A percentile compares a stretch with the other conserved stretches of the same genome.
Evolutionary conservation across 2,329 filamentous ascomycete species (phyloP).

Genomic region (Colletotrichum agaves): DNA sequence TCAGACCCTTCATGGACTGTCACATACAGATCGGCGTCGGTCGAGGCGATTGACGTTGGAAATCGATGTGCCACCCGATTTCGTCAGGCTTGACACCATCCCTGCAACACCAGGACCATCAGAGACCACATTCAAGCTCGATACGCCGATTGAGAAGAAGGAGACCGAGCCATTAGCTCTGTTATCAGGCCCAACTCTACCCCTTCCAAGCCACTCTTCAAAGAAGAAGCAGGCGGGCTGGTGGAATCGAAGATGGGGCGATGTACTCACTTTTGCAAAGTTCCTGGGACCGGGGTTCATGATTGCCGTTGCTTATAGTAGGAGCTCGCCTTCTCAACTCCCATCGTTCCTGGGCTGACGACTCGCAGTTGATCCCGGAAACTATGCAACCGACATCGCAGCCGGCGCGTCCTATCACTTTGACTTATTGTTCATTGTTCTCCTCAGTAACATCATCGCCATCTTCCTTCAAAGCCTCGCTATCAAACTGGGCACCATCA

Average conservation of each 20-base stretch:
- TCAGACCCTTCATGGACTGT: conserved; percentile 29
- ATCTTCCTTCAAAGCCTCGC: conserved; percentile 77
- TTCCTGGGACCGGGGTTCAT: conserved; percentile 76
- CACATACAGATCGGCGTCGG: conserved; percentile 1
- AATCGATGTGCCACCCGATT: conserved; percentile 13
- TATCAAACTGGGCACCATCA: conserved; percentile 76
- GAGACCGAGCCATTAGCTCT: conserved; percentile 8
- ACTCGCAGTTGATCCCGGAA: conserved; percentile 65
- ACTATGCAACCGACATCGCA: conserved; percentile 77
- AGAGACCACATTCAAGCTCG: conserved; percentile 8
- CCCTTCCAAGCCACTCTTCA: not conserved
- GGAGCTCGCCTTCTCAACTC: conserved; percentile 30
- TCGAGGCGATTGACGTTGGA: conserved; percentile 24
- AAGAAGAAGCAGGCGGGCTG: conserved; percentile 2
- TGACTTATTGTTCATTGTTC: conserved; percentile 73
- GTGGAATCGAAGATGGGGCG: conserved; percentile 1
- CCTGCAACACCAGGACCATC: conserved; percentile 19
- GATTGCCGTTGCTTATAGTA: conserved; percentile 68
- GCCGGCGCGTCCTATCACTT: conserved; percentile 75
- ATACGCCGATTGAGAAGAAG: conserved; percentile 2
- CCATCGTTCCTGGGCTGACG: not conserved
- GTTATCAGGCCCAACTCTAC: not conserved
- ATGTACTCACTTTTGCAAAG: conserved; percentile 21
- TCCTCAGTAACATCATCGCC: conserved; percentile 76
- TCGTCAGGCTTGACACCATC: conserved; percentile 18